Evolutionary conservation across 345 rosid species (phyloP).

Genomic region (Bruguiera parviflora): DNA sequence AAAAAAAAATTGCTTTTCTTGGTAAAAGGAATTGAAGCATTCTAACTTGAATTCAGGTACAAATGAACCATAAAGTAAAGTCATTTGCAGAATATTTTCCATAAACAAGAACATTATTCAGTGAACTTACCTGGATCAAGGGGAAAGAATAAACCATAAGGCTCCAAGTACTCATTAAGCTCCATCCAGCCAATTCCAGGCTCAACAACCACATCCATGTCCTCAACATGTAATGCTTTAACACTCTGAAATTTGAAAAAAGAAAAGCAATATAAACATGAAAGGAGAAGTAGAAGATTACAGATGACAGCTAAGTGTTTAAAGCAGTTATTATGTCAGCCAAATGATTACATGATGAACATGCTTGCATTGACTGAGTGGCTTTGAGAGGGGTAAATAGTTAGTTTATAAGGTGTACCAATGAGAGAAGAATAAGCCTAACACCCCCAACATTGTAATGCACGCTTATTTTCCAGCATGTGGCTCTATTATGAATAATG

Average conservation of each 20-base stretch:
- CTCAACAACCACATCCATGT: constrained; percentile 97
- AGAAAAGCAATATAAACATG: neutral
- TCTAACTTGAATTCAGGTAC: neutral
- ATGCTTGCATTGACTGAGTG: neutral
- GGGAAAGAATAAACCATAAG: constrained; percentile 82
- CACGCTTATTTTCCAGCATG: too few species aligned
- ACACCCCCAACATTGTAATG: too few species aligned
- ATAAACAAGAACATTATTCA: neutral
- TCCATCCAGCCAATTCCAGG: constrained; percentile 97
- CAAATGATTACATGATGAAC: neutral
- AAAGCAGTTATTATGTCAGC: constrained; percentile 3
- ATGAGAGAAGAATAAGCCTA: too few species aligned
- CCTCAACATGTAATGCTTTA: constrained; percentile 78
- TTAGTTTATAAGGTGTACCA: neutral
- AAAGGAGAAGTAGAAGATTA: constrained; percentile 1
- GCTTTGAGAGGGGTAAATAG: neutral
- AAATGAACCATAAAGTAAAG: neutral
- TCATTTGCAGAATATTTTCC: neutral
- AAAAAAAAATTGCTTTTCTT: neutral
- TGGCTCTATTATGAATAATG: too few species aligned
- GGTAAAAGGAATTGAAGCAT: neutral
- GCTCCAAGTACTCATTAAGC: constrained; percentile 86
- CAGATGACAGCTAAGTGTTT: neutral
- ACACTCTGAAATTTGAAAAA: constrained; percentile 46
- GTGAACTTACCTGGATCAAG: constrained; percentile 80